A percentile compares a stretch with the other conserved stretches of the same genome.
These are phyloP conservation scores for Phylloporus sp. DNA, from an alignment of 768 basidiomycete genomes.

Conservation along the genomic window DNA sequence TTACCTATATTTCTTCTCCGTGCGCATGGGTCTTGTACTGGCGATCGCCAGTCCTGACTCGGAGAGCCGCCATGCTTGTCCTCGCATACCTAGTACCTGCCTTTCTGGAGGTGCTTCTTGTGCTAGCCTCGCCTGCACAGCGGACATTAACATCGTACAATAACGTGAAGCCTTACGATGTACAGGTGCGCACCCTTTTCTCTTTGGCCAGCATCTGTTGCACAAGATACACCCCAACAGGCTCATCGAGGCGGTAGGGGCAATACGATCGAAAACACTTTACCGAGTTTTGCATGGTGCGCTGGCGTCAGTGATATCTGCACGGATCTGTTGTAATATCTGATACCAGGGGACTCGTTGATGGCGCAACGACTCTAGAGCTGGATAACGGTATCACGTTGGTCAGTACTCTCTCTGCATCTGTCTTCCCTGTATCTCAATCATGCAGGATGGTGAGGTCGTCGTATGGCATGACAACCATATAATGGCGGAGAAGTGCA, in stretches of 20 bases:
- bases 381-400: conserved; percentile 74
- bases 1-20: not conserved
- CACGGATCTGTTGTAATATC: conserved; percentile 2
- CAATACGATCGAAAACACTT: conserved; percentile 65
- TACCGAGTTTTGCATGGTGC: conserved; percentile 75
- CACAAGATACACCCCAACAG: conserved; percentile 29
- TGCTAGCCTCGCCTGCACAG: conserved; percentile 28
- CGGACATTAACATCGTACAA: conserved; percentile 17
- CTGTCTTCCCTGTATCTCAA: conserved; percentile 3
- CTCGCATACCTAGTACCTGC: conserved; percentile 6
- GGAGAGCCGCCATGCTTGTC: conserved; percentile 13
- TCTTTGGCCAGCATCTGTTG: conserved; percentile 1
- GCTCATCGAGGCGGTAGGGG: conserved; percentile 76
- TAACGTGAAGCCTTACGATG: conserved; percentile 44
- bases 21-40: not conserved
- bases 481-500: conserved; percentile 59
- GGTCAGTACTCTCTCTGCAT: conserved; percentile 32
- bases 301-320: conserved; percentile 9
- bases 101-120: conserved; percentile 7
- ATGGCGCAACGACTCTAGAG: conserved; percentile 73
- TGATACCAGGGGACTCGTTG: conserved; percentile 58
- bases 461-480: conserved; percentile 79
- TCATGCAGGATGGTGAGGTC: conserved; percentile 60
- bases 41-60: not conserved
- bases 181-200: conserved; percentile 38